A percentile compares a stretch with the other conserved stretches of the same genome.
phyloP scores from a whole-genome alignment of 2,329 filamentous ascomycete species.

The Aspergillus quadricinctus region DNA sequence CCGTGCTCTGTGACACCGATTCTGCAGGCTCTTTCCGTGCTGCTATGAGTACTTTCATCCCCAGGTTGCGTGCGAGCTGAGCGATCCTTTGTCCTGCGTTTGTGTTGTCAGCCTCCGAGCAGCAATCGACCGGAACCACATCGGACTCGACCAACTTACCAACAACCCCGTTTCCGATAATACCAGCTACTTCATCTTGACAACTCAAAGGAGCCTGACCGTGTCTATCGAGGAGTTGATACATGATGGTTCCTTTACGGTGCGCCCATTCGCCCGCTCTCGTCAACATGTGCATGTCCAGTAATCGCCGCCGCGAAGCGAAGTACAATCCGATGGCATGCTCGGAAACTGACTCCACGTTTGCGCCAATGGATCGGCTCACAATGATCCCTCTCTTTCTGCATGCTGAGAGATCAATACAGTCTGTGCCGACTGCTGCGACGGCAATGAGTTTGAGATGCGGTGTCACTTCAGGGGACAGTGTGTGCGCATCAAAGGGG shows the following conservation, averaged over 20 bases:
- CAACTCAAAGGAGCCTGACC: constrained; percentile 42
- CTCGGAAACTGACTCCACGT: constrained; percentile 46
- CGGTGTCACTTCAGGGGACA: constrained; percentile 43
- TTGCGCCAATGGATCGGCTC: constrained; percentile 45
- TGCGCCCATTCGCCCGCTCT: constrained; percentile 38
- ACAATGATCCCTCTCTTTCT: constrained; percentile 42
- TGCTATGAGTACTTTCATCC: constrained; percentile 49
- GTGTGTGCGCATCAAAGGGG: constrained; percentile 26
- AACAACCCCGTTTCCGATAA: constrained; percentile 49
- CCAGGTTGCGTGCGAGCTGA: constrained; percentile 41
- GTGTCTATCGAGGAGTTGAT: constrained; percentile 18
- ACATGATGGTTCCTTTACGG: constrained; percentile 34
- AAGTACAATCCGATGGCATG: constrained; percentile 51
- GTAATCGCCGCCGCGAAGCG: constrained; percentile 40
- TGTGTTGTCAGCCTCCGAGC: constrained; percentile 3
- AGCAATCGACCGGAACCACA: background rate
- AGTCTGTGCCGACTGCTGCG: constrained; percentile 46
- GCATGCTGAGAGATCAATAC: constrained; percentile 44
- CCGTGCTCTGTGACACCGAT: constrained; percentile 1
- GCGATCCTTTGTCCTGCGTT: constrained; percentile 39
- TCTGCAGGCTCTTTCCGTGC: constrained; percentile 38
- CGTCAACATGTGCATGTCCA: constrained; percentile 34
- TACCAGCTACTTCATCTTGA: constrained; percentile 46
- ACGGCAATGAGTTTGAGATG: constrained; percentile 43
- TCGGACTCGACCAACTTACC: constrained; percentile 25